phyloP scores from a whole-genome alignment of 2,329 filamentous ascomycete species.

The Harringtonia lauricola region DNA sequence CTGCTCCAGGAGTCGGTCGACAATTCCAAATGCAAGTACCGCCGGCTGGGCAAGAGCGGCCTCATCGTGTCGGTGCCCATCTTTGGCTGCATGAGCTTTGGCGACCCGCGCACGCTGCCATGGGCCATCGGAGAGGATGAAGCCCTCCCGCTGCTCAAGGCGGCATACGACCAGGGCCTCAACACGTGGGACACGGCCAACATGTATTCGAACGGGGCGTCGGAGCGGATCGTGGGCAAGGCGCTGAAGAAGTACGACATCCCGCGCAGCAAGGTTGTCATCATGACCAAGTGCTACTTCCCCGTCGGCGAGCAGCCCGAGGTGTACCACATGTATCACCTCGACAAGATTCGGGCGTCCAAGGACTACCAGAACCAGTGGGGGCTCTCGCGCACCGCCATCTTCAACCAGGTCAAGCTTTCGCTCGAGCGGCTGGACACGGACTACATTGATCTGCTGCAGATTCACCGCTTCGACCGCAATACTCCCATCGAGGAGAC shows the following conservation, averaged over 20 bases:
- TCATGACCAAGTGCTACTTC: conserved; percentile 45
- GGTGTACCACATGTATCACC: conserved; percentile 8
- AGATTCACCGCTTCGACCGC: conserved; percentile 44
- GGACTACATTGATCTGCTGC: conserved; percentile 43
- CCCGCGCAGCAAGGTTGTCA: conserved; percentile 52
- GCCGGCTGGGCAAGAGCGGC: conserved; percentile 36
- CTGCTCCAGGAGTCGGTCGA: background rate
- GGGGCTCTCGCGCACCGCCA: conserved; percentile 24
- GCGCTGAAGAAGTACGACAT: conserved; percentile 55
- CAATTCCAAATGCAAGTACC: background rate
- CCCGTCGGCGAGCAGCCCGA: conserved; percentile 23
- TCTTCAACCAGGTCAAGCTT: conserved; percentile 28
- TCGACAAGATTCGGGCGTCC: conserved; percentile 14
- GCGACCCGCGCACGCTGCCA: conserved; percentile 10
- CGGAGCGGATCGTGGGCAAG: conserved; percentile 55
- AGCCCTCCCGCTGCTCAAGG: conserved; percentile 45
- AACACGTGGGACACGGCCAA: conserved; percentile 47
- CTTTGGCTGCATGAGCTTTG: conserved; percentile 36
- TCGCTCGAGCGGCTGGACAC: conserved; percentile 32
- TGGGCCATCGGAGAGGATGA: conserved; percentile 29
- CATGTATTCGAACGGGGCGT: conserved; percentile 50
- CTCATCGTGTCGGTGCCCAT: conserved; percentile 44
- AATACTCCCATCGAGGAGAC: conserved; percentile 39
- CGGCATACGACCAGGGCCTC: conserved; percentile 48
- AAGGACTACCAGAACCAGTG: conserved; percentile 28